phyloP scores from a whole-genome alignment of 2,329 filamentous ascomycete genomes.

The Zymoseptoria pseudotritici region DNA sequence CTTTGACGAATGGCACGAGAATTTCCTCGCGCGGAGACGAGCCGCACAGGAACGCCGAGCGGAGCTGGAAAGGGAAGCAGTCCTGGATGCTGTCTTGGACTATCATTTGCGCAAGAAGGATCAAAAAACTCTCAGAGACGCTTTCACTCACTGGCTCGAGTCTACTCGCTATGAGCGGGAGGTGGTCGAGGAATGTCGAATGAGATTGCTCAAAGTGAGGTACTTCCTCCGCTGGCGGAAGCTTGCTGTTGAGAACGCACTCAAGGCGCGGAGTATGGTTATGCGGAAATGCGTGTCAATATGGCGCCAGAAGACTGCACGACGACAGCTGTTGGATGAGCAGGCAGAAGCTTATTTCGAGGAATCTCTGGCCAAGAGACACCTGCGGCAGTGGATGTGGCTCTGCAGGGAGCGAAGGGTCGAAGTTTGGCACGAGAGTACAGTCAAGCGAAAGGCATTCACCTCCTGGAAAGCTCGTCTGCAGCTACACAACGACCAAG shows the following conservation, averaged over 20 bases:
- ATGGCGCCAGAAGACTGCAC: constrained; percentile 43
- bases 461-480: constrained; percentile 5
- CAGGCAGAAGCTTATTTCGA: constrained; percentile 22
- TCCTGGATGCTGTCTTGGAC: constrained; percentile 5
- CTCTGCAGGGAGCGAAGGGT: constrained; percentile 18
- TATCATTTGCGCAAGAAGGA: constrained; percentile 45
- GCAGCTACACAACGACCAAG: constrained; percentile 1
- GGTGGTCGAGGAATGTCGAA: constrained; percentile 35
- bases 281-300: constrained; percentile 46
- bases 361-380: constrained; percentile 23
- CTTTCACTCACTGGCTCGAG: constrained; percentile 62
- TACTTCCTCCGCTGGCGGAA: constrained; percentile 64
- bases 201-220: constrained; percentile 52
- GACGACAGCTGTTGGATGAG: constrained; percentile 12
- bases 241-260: constrained; percentile 55
- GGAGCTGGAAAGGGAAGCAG: constrained; percentile 11
- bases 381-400: constrained; percentile 19
- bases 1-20: constrained; percentile 44
- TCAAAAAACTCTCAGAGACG: constrained; percentile 56
- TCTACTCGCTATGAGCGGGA: constrained; percentile 57
- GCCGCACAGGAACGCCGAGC: constrained; percentile 6
- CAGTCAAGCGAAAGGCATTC: constrained; percentile 12
- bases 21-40: constrained; percentile 19
- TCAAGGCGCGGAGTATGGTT: constrained; percentile 46
- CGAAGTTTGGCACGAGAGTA: constrained; percentile 29